Evolutionary conservation across 257 asterid genomes (phyloP).

Genomic region (Solanum peruvianum): DNA sequence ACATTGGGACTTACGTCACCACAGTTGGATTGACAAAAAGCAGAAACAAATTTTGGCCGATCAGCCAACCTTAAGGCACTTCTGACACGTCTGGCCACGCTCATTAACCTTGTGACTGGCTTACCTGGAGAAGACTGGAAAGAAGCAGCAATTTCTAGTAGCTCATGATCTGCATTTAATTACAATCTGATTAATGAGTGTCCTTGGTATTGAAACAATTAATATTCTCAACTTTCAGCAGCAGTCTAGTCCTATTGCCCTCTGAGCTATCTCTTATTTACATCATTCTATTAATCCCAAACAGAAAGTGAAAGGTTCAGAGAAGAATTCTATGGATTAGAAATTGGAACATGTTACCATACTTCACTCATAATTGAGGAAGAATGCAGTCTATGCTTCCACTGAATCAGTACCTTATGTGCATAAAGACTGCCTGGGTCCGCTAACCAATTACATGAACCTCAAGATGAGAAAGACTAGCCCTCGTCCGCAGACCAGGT

Average conservation of each 20-base stretch:
- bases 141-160: conserved; percentile 85
- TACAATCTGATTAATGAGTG: not conserved
- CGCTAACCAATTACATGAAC: not conserved
- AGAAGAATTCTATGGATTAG: not conserved
- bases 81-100: conserved; percentile 82
- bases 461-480: not conserved
- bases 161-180: conserved; percentile 60
- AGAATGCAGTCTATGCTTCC: not conserved
- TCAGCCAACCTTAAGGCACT: conserved; percentile 62
- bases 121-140: conserved; percentile 62
- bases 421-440: not conserved
- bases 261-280: not conserved
- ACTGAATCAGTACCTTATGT: not conserved
- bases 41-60: conserved; percentile 77
- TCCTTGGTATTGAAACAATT: not conserved
- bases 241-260: not conserved
- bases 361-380: not conserved
- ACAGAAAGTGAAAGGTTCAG: not conserved
- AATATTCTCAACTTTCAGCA: not conserved
- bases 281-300: not conserved
- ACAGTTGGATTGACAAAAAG: conserved; percentile 94
- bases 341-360: not conserved
- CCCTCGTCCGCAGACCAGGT: not conserved
- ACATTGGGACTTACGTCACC: conserved; percentile 99
- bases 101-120: conserved; percentile 49